phyloP scores from a whole-genome alignment of 768 basidiomycete genomes.

The Coprinopsis sp. region DNA sequence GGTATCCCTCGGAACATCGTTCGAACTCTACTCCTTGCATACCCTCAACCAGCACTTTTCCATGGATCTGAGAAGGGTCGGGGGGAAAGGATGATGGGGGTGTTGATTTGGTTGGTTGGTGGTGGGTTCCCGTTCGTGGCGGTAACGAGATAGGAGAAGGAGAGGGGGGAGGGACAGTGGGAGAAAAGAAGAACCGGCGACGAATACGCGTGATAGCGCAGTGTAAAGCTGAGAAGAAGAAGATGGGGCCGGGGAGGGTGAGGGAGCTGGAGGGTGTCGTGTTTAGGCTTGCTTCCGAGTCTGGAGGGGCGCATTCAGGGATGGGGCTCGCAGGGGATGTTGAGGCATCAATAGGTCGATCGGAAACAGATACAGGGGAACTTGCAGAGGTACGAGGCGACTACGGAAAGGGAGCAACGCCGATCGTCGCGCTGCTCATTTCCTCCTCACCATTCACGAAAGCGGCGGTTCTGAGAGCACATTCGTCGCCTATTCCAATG shows the following conservation, averaged over 20 bases:
- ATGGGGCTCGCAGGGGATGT: no score
- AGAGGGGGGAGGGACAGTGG: background rate
- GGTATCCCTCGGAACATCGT: constrained; percentile 65
- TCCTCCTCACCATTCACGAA: constrained; percentile 81
- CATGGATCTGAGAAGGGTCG: constrained; percentile 74
- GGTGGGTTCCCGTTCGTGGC: constrained; percentile 65
- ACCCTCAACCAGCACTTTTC: constrained; percentile 62
- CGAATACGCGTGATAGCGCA: constrained; percentile 78
- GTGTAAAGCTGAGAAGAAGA: constrained; percentile 89
- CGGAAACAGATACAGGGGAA: no score
- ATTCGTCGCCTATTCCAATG: constrained; percentile 73
- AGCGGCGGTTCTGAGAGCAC: constrained; percentile 61
- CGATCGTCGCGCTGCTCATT: constrained; percentile 63
- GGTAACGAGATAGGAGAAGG: background rate
- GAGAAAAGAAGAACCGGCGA: constrained; percentile 26
- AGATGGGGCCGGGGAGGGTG: constrained; percentile 71
- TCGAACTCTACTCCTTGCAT: constrained; percentile 64
- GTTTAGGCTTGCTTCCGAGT: constrained; percentile 39
- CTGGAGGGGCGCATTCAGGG: no score
- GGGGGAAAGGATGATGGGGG: constrained; percentile 91
- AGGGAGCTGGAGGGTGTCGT: constrained; percentile 92
- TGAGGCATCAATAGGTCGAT: no score
- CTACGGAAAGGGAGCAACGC: no score
- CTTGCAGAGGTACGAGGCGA: no score
- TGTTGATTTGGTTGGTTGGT: constrained; percentile 87